These are phyloP conservation scores for Kondoa subrosea DNA, from an alignment of 768 basidiomycete species.

Conservation along the genomic window DNA sequence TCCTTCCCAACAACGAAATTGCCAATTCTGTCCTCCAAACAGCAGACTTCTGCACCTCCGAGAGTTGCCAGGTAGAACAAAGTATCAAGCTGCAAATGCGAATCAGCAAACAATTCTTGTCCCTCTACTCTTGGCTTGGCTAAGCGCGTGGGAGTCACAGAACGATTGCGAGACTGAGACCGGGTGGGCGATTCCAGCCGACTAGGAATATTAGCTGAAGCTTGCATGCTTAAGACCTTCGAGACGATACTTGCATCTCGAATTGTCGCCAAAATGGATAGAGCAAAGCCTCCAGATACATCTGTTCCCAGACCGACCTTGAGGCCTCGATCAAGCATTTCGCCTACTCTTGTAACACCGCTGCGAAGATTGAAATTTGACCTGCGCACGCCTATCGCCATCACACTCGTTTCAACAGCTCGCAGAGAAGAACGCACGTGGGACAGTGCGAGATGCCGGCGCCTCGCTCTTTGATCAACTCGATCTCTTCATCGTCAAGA, in stretches of 20 bases:
- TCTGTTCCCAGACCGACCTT: slow-evolving; percentile 86
- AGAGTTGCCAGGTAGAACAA: slow-evolving; percentile 78
- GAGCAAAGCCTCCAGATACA: slow-evolving; percentile 62
- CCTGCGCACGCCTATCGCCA: too few species aligned
- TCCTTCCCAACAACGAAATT: slow-evolving; percentile 64
- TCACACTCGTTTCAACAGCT: too few species aligned
- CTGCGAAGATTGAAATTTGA: slow-evolving; percentile 72
- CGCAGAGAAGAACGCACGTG: slow-evolving; percentile 38
- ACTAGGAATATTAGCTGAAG: neutral
- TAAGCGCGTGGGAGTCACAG: slow-evolving; percentile 14
- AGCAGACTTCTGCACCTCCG: slow-evolving; percentile 74
- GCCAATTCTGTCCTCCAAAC: slow-evolving; percentile 50
- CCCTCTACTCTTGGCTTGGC: neutral
- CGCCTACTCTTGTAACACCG: slow-evolving; percentile 62
- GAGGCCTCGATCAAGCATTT: slow-evolving; percentile 63
- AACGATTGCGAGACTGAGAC: slow-evolving; percentile 11
- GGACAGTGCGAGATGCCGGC: slow-evolving; percentile 86
- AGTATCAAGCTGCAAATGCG: slow-evolving; percentile 53
- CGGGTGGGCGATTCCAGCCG: too few species aligned
- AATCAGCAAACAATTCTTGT: slow-evolving; percentile 24
- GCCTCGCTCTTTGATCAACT: slow-evolving; percentile 46
- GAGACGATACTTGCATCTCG: slow-evolving; percentile 55
- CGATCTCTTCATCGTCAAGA: slow-evolving; percentile 54
- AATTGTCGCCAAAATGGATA: slow-evolving; percentile 23
- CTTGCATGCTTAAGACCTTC: slow-evolving; percentile 40